phyloP scores from a whole-genome alignment of 208 protist genomes.

The Trypanosoma conorhini region DNA sequence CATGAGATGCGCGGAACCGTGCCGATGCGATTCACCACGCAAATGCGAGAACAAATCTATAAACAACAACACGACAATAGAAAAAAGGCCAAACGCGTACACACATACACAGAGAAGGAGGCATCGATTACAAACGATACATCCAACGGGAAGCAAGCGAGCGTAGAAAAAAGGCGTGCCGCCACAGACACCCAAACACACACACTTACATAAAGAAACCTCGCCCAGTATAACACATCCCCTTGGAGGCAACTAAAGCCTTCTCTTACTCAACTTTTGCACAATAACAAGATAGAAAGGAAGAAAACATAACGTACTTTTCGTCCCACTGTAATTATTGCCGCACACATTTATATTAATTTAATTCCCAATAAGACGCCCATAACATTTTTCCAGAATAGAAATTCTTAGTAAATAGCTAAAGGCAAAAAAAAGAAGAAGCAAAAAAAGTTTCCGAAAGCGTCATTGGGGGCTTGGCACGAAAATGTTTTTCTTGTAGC shows the following conservation, averaged over 20 bases:
- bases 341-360: too few relatives aligned
- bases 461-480: too few relatives aligned
- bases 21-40: not conserved
- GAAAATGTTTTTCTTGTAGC: too few relatives aligned
- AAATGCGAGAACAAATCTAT: not conserved
- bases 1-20: slow-evolving; percentile 5
- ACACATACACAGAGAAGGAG: not conserved
- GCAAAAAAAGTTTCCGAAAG: too few relatives aligned
- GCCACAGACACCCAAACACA: not conserved
- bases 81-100: not conserved
- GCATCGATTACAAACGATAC: not conserved
- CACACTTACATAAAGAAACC: not conserved
- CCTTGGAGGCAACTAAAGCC: not conserved
- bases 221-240: not conserved
- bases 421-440: too few relatives aligned
- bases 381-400: too few relatives aligned
- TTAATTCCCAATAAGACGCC: too few relatives aligned
- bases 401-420: too few relatives aligned
- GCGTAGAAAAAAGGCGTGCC: not conserved
- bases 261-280: too few relatives aligned
- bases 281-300: too few relatives aligned
- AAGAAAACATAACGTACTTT: too few relatives aligned
- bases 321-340: too few relatives aligned
- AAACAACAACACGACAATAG: slow-evolving; percentile 12
- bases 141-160: not conserved